phyloP scores from a whole-genome alignment of 148 eudicot genomes.

The Limonium bicolor region DNA sequence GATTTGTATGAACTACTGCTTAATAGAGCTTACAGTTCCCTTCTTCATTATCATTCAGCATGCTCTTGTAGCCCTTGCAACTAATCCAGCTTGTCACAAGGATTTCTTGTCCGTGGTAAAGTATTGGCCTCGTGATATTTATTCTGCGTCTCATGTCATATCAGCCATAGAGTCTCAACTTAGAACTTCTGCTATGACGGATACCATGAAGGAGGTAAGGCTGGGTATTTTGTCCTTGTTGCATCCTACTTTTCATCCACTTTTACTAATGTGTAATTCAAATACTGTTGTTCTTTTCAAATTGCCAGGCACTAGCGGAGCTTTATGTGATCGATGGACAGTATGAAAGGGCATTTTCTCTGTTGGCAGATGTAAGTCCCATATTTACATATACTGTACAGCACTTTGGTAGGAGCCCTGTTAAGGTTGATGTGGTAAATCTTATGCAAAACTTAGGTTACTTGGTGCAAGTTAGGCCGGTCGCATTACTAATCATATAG shows the following conservation, averaged over 20 bases:
- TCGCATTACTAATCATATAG: too few species aligned
- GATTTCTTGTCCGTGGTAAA: slow-evolving; percentile 74
- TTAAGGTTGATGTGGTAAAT: too few species aligned
- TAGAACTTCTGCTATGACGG: slow-evolving; percentile 63
- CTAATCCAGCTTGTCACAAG: slow-evolving; percentile 72
- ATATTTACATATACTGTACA: too few species aligned
- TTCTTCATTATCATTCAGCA: slow-evolving; percentile 34
- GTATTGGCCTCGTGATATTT: slow-evolving; percentile 72
- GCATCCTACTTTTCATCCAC: neutral
- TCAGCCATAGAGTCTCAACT: slow-evolving; percentile 86
- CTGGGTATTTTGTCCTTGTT: neutral
- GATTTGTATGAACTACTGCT: slow-evolving; percentile 2
- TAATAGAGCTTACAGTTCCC: slow-evolving; percentile 5
- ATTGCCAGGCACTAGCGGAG: slow-evolving; percentile 77
- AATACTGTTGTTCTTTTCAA: neutral
- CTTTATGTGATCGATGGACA: slow-evolving; percentile 75
- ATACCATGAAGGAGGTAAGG: slow-evolving; percentile 70
- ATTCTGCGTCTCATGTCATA: slow-evolving; percentile 61
- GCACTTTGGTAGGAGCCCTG: too few species aligned
- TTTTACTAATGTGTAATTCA: slow-evolving; percentile 3
- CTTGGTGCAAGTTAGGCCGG: too few species aligned
- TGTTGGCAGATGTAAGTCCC: slow-evolving; percentile 87
- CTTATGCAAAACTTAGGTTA: too few species aligned
- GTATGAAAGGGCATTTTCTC: slow-evolving; percentile 73
- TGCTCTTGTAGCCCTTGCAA: slow-evolving; percentile 80